A percentile compares a stretch with the other conserved stretches of the same genome.
Evolutionary conservation across 176 grass and related monocot species (phyloP).

Genomic region (Eleusine coracana): DNA sequence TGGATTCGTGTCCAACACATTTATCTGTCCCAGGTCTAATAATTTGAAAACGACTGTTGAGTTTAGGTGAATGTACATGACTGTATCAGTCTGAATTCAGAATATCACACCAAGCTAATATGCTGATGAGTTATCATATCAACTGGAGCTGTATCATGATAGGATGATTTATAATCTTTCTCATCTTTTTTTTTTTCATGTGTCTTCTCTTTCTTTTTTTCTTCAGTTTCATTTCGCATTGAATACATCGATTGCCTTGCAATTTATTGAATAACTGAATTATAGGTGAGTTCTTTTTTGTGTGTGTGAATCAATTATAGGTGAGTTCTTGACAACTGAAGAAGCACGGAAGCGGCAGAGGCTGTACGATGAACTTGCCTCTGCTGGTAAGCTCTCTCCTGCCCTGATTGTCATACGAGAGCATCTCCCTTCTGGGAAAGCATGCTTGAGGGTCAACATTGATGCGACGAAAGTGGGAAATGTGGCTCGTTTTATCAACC

Average conservation of each 20-base stretch:
- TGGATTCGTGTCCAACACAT: conserved; percentile 20
- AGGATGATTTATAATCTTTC: not conserved
- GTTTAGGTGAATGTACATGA: not conserved
- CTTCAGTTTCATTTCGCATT: not conserved
- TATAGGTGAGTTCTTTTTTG: conserved; percentile 66
- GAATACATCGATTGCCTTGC: not conserved
- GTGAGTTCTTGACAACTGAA: conserved; percentile 79
- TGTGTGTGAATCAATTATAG: conserved; percentile 24
- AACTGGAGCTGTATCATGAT: not conserved
- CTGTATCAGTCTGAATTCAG: not conserved
- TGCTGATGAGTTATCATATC: not conserved
- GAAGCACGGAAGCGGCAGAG: conserved; percentile 63
- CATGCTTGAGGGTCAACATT: conserved; percentile 79
- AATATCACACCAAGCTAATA: not conserved
- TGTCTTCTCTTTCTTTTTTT: not conserved
- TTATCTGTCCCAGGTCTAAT: not conserved
- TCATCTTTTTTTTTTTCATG: not conserved
- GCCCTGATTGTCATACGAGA: conserved; percentile 79
- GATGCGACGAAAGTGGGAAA: conserved; percentile 88
- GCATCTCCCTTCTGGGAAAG: conserved; percentile 87
- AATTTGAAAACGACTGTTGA: not conserved
- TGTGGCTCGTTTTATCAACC: conserved; percentile 82
- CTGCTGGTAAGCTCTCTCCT: conserved; percentile 54
- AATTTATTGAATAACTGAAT: not conserved
- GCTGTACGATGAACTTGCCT: conserved; percentile 76